Conservation (phyloP, 2,329 filamentous ascomycete species). For the Alternaria atra region DNA sequence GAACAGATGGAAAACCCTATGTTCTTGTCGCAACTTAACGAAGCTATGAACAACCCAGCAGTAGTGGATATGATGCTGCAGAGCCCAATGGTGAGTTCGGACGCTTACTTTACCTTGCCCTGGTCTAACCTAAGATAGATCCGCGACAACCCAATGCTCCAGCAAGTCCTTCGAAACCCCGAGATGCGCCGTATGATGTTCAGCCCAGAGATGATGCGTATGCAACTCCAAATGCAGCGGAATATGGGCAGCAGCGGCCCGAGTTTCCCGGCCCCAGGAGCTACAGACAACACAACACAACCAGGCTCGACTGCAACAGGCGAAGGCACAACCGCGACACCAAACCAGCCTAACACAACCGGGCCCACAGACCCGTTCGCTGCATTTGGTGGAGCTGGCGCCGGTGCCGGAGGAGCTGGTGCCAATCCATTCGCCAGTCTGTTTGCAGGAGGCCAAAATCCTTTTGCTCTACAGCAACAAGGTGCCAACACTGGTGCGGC, state of each 20-base stretch:
- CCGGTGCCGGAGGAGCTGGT: conserved; percentile 32
- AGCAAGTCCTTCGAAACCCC: conserved; percentile 87
- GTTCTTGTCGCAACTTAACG: conserved; percentile 87
- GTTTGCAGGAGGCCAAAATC: conserved; percentile 55
- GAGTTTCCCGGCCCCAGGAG: conserved; percentile 88
- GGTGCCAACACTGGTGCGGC: conserved; percentile 33
- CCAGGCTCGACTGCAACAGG: conserved; percentile 25
- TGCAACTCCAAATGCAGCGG: conserved; percentile 83
- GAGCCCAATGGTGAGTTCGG: conserved; percentile 60
- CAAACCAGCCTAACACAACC: conserved; percentile 48
- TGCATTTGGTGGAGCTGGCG: conserved; percentile 50
- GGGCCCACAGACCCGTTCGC: conserved; percentile 59
- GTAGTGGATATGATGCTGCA: conserved; percentile 82
- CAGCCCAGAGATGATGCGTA: conserved; percentile 83
- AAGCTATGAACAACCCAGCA: conserved; percentile 93
- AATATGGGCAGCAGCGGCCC: conserved; percentile 61
- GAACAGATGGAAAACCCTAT: conserved; percentile 89
- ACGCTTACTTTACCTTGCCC: not conserved
- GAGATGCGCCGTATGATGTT: conserved; percentile 93
- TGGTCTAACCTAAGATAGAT: conserved; percentile 58
- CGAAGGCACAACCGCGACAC: conserved; percentile 49
- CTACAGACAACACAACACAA: conserved; percentile 81
- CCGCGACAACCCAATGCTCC: conserved; percentile 85
- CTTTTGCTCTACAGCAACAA: conserved; percentile 43
- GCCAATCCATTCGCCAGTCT: conserved; percentile 69